Base-by-base conservation (phyloP, 148 eudicot genomes). In the Rhododendron ovatum region DNA sequence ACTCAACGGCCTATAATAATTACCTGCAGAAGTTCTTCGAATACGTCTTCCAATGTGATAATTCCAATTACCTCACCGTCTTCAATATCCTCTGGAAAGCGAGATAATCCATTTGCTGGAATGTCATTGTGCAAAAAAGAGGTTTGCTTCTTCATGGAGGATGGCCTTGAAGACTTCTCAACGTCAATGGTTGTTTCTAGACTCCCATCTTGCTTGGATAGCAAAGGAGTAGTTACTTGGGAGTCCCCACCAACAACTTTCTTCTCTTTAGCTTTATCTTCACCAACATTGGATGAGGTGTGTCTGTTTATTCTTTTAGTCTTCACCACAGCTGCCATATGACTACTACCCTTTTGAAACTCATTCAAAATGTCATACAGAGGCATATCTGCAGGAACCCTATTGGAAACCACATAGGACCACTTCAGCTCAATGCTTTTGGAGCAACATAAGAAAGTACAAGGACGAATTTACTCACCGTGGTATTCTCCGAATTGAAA, bases 311-410 rank as follows among this genome's bases (percentile, higher is more conserved):
- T 92, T 45, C 89, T 81, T 89, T 91, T 96, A 59, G 91, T 86
- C 88, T 90, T 96, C 85, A 95, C 99, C 67, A 96, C 99, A 85
- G 98, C 99, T 82, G 99, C 99, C 98, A 96, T 93, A 88, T 96
- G 99, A 89, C 99, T 96, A 87, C 95, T 93, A 87, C 99, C 99
- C 87, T 95, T 96, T 85, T 96, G 99, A 82, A 96, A 96, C 89
- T 96, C 98, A 83, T 96, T 96, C 82, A 96, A 86, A 88, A 96
- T 96, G 93, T 96, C 99, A 91, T 96, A 96, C 76, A 96, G 87
- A 79, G 99, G 99, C 99, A 96, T 96, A 91, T 96, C 95, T 75
- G 94, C 93, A 20, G 98, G 99, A 86, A 96, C 99, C 90, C 99
- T 96, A 94, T 37, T 6, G 18, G 67, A 35, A 85, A 73, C 76